Evolutionary conservation across 495 filamentous ascomycete species (phyloP), one percentile per base, ranked within the genome.

Genomic region (Hypoxylon cercidicola): DNA sequence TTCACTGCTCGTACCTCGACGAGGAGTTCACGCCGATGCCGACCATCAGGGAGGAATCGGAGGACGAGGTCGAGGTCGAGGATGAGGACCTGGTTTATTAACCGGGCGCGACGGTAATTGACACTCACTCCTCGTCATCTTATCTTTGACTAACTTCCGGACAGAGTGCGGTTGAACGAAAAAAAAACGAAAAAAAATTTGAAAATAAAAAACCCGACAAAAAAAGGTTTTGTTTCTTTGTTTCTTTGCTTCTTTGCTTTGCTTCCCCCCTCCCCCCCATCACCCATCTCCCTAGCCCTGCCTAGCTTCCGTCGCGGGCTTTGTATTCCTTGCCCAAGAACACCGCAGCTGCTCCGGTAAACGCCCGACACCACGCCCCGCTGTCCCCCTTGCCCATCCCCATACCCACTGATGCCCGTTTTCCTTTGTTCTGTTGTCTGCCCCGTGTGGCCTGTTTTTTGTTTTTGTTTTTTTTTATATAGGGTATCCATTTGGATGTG

Each of bases 11-110:
- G 9, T 56, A 32, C 41, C 1, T 10, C 5, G 40, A 56, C 30
- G 41, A 37, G 2, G 53, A 57, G 28, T 57, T 57, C 19, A 30
- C 12, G 1, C 54, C 54, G 2, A 37, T 57, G 54, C 54, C 54
- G 3, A 47, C 43, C 1, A 57, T 48, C 21, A 1, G 15, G 10
- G 55, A 49, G 23, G 53, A 56, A 5, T n/a, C n/a, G 32, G 44
- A 58, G 45, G 45, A 40, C 20, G 39, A 6, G 5, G 12, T 16
- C 2, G 39, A 41, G 39, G 39, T 41, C 39, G 13, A 37, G 25
- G 25, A 28, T 3, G 25, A 28, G 25, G 7, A 7, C 7, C 3
- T 28, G 25, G 25, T 7, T 7, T 28, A 3, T 28, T 28, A 3
- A 28, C 7, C 3, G 25, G 25, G 25, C 25, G 25, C 25, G 7